These are phyloP conservation scores for Fusarium fujikuroi DNA, from an alignment of 2,329 filamentous ascomycete species.

Conservation along the genomic window DNA sequence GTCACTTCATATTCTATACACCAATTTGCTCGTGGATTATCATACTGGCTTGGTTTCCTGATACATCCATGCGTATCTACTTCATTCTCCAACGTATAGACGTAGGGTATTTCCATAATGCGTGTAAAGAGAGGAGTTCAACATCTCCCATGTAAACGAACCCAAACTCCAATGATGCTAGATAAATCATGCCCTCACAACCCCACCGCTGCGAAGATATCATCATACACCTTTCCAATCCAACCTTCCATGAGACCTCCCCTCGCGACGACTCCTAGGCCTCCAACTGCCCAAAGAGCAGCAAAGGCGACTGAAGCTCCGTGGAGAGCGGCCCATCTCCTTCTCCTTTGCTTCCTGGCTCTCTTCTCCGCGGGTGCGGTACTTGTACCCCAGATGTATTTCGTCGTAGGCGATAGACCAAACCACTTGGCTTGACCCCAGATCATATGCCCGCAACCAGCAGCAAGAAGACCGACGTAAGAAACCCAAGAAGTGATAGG, in stretches of 20 bases:
- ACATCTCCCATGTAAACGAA: constrained; percentile 31
- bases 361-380: constrained; percentile 59
- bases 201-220: constrained; percentile 58
- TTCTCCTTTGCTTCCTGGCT: constrained; percentile 65
- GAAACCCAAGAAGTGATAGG: constrained; percentile 73
- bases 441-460: constrained; percentile 80
- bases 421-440: constrained; percentile 91
- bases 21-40: background rate
- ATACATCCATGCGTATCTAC: background rate
- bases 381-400: constrained; percentile 56
- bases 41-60: background rate
- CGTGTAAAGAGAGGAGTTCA: constrained; percentile 29
- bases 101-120: constrained; percentile 41
- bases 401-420: constrained; percentile 68
- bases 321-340: constrained; percentile 78
- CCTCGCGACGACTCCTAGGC: constrained; percentile 79
- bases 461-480: constrained; percentile 73
- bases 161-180: constrained; percentile 40
- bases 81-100: constrained; percentile 14
- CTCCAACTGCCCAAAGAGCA: constrained; percentile 82
- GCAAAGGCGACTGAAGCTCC: constrained; percentile 67
- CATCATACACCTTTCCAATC: constrained; percentile 83
- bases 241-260: constrained; percentile 78
- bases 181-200: constrained; percentile 37
- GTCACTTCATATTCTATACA: background rate